A percentile compares a stretch with the other conserved stretches of the same genome.
These are phyloP conservation scores for Verticillium dahliae DNA, from an alignment of 2,329 filamentous ascomycete species.

Conservation along the genomic window DNA sequence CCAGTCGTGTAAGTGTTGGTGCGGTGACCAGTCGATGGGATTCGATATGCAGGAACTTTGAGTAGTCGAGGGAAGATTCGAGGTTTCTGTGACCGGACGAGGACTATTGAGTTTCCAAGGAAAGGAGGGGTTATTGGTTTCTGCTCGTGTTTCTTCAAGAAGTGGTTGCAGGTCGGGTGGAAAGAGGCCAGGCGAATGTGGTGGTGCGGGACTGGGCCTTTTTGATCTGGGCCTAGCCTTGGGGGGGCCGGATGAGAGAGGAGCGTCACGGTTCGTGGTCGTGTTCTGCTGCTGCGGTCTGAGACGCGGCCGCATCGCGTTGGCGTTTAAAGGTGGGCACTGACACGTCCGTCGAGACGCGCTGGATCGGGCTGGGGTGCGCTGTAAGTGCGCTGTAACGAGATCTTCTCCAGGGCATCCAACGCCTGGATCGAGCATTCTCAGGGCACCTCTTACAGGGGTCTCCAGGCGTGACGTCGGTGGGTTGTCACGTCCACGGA, in stretches of 20 bases:
- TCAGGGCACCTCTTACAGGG: neutral
- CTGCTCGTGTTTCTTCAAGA: neutral
- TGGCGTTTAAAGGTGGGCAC: conserved; percentile 10
- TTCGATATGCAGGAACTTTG: neutral
- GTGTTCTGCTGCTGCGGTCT: conserved; percentile 5
- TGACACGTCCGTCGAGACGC: conserved; percentile 1
- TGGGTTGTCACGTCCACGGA: neutral
- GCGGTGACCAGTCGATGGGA: neutral
- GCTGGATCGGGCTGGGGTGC: conserved; percentile 2
- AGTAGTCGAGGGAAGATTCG: neutral
- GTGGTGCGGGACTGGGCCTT: conserved; percentile 18
- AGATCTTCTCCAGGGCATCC: neutral
- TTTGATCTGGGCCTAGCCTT: conserved; percentile 12
- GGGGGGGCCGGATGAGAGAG: conserved; percentile 7
- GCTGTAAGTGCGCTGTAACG: neutral
- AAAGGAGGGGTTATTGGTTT: conserved; percentile 1
- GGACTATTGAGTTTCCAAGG: neutral
- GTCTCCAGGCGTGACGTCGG: neutral
- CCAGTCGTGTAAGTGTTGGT: neutral
- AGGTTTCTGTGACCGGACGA: neutral
- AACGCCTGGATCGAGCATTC: neutral
- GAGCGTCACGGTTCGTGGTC: conserved; percentile 2
- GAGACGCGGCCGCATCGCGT: conserved; percentile 13
- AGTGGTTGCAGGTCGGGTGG: conserved; percentile 16
- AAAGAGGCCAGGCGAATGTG: conserved; percentile 14